Percentiles rank a stretch among this genome's conserved stretches.
phyloP scores from a whole-genome alignment of 305 asterid genomes.

The Solanum hybrid region DNA sequence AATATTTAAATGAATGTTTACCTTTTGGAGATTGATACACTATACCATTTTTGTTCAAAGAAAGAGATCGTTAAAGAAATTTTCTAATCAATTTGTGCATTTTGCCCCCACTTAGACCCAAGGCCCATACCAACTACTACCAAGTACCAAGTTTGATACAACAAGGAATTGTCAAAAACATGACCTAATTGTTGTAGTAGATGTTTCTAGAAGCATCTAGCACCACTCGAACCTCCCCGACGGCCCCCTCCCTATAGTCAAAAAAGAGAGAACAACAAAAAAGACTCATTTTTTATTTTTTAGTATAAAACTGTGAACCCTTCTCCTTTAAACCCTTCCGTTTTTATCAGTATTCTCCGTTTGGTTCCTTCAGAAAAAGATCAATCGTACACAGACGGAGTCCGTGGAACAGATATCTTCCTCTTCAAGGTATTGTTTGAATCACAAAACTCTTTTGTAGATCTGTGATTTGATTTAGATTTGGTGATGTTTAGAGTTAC shows the following conservation, averaged over 20 bases:
- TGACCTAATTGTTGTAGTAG: background rate
- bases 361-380: background rate
- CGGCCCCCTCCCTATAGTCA: background rate
- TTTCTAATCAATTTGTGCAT: background rate
- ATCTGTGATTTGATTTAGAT: background rate
- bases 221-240: background rate
- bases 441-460: background rate
- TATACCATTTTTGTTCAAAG: background rate
- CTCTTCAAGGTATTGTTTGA: background rate
- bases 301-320: background rate
- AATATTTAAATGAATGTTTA: too few species aligned
- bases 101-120: background rate
- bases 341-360: background rate
- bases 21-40: background rate
- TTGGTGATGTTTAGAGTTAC: background rate
- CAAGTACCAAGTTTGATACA: background rate
- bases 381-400: background rate
- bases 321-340: background rate
- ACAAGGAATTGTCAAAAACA: background rate
- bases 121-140: background rate
- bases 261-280: background rate
- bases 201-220: constrained; percentile 3
- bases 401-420: background rate
- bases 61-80: background rate
- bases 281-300: background rate